Conservation (phyloP, 306 rosid genomes). For the Quercus parvula region DNA sequence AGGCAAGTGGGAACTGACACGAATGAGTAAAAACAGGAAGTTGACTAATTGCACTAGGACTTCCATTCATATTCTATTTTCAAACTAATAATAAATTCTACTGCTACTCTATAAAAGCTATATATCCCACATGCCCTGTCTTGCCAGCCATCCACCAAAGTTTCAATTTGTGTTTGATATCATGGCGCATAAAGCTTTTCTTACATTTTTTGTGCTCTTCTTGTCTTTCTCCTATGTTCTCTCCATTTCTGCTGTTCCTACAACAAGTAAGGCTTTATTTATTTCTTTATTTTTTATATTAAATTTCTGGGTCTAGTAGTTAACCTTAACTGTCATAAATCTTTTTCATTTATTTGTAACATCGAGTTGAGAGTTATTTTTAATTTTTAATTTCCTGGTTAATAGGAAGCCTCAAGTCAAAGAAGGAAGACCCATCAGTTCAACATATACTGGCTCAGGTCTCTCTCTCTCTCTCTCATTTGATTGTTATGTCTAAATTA, state of each 20-base stretch:
- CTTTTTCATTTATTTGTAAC: neutral
- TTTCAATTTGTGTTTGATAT: neutral
- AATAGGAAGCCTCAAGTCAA: neutral
- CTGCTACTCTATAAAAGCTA: neutral
- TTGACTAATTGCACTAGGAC: neutral
- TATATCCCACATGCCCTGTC: neutral
- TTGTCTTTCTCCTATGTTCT: neutral
- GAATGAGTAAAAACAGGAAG: neutral
- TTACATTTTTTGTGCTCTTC: neutral
- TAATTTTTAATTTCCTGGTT: neutral
- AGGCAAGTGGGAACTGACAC: neutral
- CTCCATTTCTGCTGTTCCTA: neutral
- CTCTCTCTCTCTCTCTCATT: neutral
- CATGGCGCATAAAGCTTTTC: neutral
- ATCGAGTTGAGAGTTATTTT: neutral
- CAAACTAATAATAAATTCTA: neutral
- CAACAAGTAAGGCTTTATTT: neutral
- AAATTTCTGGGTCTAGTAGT: neutral
- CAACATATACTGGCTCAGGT: neutral
- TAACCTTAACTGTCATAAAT: neutral
- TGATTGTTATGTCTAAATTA: neutral
- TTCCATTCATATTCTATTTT: neutral
- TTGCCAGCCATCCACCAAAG: neutral
- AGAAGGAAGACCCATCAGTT: neutral
- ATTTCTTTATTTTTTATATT: no score